Percentiles rank a stretch among this genome's conserved stretches.
phyloP scores from a whole-genome alignment of 106 monocot genomes.

The Phalaenopsis equestris region DNA sequence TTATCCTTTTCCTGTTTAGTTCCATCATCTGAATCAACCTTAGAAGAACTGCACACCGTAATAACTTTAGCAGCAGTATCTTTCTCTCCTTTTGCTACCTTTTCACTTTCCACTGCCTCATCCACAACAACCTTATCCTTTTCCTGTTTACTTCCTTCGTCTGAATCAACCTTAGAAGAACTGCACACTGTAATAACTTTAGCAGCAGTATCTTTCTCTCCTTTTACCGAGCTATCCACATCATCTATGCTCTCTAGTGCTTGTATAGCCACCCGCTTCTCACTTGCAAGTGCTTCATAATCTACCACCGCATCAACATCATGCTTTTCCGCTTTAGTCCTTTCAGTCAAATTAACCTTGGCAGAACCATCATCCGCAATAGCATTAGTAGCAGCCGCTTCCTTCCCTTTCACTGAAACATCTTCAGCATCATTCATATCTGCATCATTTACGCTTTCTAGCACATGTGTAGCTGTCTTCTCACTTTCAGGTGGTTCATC shows the following conservation, averaged over 20 bases:
- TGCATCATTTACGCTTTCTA: neutral
- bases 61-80: neutral
- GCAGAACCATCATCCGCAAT: neutral
- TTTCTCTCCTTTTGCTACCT: neutral
- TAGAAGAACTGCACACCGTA: neutral
- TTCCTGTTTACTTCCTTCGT: no score
- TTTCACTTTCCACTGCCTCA: no score
- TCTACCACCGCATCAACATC: neutral
- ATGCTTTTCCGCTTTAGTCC: neutral
- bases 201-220: neutral
- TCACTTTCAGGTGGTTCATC: neutral
- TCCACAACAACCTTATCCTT: no score
- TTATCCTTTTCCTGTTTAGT: no score
- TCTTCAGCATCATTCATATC: conserved; percentile 42
- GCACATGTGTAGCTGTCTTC: neutral
- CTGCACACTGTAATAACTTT: neutral
- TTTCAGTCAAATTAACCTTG: neutral
- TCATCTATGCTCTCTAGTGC: no score
- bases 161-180: no score
- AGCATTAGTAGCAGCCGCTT: neutral
- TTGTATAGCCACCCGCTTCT: no score
- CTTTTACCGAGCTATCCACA: no score
- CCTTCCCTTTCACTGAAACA: neutral
- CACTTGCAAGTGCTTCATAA: neutral
- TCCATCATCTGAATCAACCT: neutral